These are phyloP conservation scores for Diplodia mutila DNA, from an alignment of 2,329 filamentous ascomycete genomes.

Conservation along the genomic window DNA sequence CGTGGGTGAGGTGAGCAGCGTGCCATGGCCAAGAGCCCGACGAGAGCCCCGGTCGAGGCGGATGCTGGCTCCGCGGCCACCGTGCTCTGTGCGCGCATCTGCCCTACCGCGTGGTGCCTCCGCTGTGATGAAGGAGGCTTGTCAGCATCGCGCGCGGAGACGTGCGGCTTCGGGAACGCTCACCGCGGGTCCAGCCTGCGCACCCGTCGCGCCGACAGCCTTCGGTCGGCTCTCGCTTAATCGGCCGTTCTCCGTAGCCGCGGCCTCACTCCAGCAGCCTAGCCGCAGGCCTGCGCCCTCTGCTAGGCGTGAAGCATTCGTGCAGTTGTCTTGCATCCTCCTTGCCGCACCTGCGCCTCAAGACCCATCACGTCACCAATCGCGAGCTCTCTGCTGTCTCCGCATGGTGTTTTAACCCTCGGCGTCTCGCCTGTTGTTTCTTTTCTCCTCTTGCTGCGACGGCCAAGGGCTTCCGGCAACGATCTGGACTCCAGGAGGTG, in stretches of 20 bases:
- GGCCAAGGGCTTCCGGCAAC: too few relatives aligned
- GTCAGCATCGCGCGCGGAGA: background rate
- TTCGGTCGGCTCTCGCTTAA: constrained; percentile 13
- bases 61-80: too few relatives aligned
- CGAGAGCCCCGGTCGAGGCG: background rate
- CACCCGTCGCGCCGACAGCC: background rate
- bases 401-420: background rate
- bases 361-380: background rate
- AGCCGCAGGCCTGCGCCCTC: background rate
- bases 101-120: constrained; percentile 1
- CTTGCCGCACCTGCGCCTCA: constrained; percentile 14
- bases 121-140: constrained; percentile 17
- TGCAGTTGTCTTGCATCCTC: constrained; percentile 6
- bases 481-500: background rate
- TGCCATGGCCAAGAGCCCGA: background rate
- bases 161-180: constrained; percentile 6
- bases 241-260: background rate
- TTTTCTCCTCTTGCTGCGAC: background rate
- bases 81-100: constrained; percentile 3
- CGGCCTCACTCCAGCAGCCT: background rate
- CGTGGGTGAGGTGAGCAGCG: background rate
- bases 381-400: background rate
- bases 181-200: constrained; percentile 2
- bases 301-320: constrained; percentile 1
- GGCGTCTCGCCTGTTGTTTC: background rate